phyloP scores from a whole-genome alignment of 2,329 filamentous ascomycete genomes.

The Penicillium sp. region DNA sequence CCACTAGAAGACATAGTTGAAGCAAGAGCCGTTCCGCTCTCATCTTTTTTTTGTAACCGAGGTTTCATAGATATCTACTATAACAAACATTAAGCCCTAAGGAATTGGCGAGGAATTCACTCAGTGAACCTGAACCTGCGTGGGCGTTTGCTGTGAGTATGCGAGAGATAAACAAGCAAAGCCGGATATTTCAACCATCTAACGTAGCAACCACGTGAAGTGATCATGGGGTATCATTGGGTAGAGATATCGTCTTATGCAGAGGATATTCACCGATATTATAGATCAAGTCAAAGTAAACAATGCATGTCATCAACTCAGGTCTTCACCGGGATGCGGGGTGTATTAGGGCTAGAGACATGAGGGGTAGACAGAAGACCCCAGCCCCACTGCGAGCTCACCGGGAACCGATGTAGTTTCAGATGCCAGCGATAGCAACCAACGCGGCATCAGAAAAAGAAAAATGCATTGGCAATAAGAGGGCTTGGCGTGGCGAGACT shows the following conservation, averaged over 20 bases:
- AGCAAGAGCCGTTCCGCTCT: no score
- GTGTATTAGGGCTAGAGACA: conserved; percentile 6
- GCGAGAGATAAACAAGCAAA: background rate
- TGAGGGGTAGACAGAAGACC: conserved; percentile 2
- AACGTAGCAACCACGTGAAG: background rate
- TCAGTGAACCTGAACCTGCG: no score
- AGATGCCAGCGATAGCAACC: background rate
- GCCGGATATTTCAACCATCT: background rate
- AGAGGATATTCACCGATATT: conserved; percentile 1
- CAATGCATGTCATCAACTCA: conserved; percentile 8
- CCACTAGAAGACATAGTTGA: no score
- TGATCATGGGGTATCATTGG: background rate
- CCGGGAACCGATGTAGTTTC: conserved; percentile 11
- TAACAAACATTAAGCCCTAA: no score
- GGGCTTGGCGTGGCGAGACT: background rate
- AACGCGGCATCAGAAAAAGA: conserved; percentile 10
- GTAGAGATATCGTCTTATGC: background rate
- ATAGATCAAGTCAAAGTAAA: background rate
- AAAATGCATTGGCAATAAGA: conserved; percentile 7
- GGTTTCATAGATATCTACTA: no score
- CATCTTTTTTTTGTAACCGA: no score
- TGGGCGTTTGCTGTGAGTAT: no score
- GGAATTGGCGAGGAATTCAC: no score
- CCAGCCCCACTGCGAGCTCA: conserved; percentile 13
- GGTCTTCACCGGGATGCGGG: conserved; percentile 20